Evolutionary conservation across 179 eudicot species (phyloP).

Genomic region (Camellia oleifera): DNA sequence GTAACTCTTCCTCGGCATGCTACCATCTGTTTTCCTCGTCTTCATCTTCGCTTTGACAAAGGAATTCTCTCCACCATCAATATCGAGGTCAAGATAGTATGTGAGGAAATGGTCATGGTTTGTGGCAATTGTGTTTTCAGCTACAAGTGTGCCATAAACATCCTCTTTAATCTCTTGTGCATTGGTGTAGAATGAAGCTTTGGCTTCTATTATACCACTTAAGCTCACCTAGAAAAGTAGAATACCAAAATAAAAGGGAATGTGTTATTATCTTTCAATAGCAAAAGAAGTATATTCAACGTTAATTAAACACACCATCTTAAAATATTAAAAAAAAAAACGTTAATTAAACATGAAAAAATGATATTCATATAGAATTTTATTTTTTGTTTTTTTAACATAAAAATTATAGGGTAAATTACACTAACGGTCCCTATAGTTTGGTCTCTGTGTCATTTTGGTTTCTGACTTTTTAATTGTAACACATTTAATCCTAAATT

Average conservation of each 20-base stretch:
- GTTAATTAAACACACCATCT: neutral
- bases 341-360: too few relatives aligned
- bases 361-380: too few relatives aligned
- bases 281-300: neutral
- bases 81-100: conserved; percentile 46
- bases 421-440: too few relatives aligned
- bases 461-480: too few relatives aligned
- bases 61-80: conserved; percentile 42
- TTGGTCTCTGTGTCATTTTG: too few relatives aligned
- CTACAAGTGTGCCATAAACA: conserved; percentile 44
- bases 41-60: conserved; percentile 29
- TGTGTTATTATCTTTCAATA: neutral
- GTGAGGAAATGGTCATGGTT: conserved; percentile 51
- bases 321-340: too few relatives aligned
- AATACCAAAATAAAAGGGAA: neutral
- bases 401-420: too few relatives aligned
- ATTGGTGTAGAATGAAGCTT: conserved; percentile 40
- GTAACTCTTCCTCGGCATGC: conserved; percentile 35
- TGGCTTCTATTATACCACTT: conserved; percentile 39
- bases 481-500: too few relatives aligned
- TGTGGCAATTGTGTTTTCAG: conserved; percentile 37
- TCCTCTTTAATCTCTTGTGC: conserved; percentile 37
- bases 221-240: conserved; percentile 30
- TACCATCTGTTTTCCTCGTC: neutral
- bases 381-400: too few relatives aligned